Evolutionary conservation across 805 yeast genomes (phyloP).

Genomic region (Pichia cabralensis): DNA sequence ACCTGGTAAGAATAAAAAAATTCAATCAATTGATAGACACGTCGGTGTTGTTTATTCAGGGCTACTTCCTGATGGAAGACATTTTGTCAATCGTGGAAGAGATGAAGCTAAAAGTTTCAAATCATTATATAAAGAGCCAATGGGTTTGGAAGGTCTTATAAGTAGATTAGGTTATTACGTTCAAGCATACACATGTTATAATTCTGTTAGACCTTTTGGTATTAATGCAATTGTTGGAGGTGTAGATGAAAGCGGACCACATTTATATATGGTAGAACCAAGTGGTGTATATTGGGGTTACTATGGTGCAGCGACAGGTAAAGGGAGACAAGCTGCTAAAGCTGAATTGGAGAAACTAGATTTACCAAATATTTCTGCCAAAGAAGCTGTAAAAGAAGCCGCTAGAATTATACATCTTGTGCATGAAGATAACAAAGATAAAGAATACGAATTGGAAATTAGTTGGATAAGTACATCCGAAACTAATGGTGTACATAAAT

Average conservation of each 20-base stretch:
- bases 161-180: conserved; percentile 85
- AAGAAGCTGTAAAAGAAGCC: conserved; percentile 85
- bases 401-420: conserved; percentile 89
- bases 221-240: conserved; percentile 90
- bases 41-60: conserved; percentile 95
- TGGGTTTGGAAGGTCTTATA: conserved; percentile 72
- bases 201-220: conserved; percentile 97
- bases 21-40: conserved; percentile 89
- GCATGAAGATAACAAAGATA: conserved; percentile 96
- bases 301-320: conserved; percentile 94
- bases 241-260: conserved; percentile 74
- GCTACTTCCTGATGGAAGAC: conserved; percentile 92
- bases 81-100: conserved; percentile 82
- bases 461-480: conserved; percentile 76
- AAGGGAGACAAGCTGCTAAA: conserved; percentile 97
- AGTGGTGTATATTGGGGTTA: conserved; percentile 98
- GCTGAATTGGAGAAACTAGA: conserved; percentile 90
- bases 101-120: conserved; percentile 81
- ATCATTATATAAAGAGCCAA: conserved; percentile 62
- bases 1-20: conserved; percentile 80
- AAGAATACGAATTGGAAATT: conserved; percentile 90
- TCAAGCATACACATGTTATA: conserved; percentile 91
- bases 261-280: conserved; percentile 94
- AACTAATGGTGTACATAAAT: conserved; percentile 71
- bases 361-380: conserved; percentile 54